These are phyloP conservation scores for Aphanomyces euteiches DNA, from an alignment of 352 stramenopile species.

Conservation along the genomic window DNA sequence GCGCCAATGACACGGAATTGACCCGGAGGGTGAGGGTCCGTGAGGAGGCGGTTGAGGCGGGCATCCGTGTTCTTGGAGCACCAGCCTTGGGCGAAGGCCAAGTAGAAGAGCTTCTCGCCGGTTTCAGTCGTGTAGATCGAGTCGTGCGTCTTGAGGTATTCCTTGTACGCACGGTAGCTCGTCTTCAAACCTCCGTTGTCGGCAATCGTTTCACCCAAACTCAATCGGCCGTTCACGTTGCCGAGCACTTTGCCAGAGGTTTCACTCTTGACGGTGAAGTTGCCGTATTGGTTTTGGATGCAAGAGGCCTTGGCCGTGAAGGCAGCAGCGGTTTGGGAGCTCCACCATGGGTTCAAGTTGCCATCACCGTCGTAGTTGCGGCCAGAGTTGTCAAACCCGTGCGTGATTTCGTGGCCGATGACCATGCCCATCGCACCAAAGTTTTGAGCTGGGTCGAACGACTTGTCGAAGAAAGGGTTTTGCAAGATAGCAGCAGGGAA, in stretches of 20 bases:
- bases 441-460: constrained; percentile 63
- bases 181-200: constrained; percentile 60
- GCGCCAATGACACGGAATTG: constrained; percentile 28
- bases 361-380: constrained; percentile 55
- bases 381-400: constrained; percentile 81
- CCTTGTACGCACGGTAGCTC: constrained; percentile 36
- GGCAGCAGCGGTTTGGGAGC: constrained; percentile 44
- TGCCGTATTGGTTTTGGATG: constrained; percentile 34
- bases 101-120: constrained; percentile 32
- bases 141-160: not conserved
- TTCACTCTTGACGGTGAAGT: constrained; percentile 27
- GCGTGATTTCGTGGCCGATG: constrained; percentile 80
- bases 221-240: constrained; percentile 66
- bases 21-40: constrained; percentile 21
- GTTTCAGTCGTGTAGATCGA: constrained; percentile 1
- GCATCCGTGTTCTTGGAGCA: constrained; percentile 32
- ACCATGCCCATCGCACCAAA: constrained; percentile 76
- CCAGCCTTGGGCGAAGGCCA: constrained; percentile 31
- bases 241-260: constrained; percentile 18
- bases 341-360: constrained; percentile 79
- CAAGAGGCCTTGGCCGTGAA: constrained; percentile 41
- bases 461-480: constrained; percentile 65
- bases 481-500: constrained; percentile 78
- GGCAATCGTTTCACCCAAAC: constrained; percentile 70
- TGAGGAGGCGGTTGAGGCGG: constrained; percentile 4